These are phyloP conservation scores for Fomes fomentarius DNA, from an alignment of 1,284 basidiomycete species.

Conservation along the genomic window DNA sequence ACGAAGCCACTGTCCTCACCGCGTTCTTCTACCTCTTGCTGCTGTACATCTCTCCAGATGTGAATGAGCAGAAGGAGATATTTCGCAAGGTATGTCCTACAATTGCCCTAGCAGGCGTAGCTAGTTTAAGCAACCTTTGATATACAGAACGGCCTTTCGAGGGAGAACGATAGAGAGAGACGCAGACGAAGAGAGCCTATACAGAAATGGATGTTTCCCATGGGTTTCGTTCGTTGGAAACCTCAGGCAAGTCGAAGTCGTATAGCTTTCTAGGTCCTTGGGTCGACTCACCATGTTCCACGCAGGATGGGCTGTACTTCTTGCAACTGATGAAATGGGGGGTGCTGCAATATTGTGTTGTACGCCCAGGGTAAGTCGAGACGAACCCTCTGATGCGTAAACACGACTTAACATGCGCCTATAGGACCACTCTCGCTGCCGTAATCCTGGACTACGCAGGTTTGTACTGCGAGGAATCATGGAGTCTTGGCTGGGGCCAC, in stretches of 20 bases:
- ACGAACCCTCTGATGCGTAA: neutral
- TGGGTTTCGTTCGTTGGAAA: slow-evolving; percentile 65
- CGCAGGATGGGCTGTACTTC: slow-evolving; percentile 69
- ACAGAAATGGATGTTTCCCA: slow-evolving; percentile 73
- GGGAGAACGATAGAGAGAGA: slow-evolving; percentile 50
- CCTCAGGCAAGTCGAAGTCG: slow-evolving; percentile 45
- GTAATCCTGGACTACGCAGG: slow-evolving; percentile 68
- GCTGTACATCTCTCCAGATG: slow-evolving; percentile 68
- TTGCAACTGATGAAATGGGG: slow-evolving; percentile 82
- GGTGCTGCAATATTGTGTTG: slow-evolving; percentile 79
- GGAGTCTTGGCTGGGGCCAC: slow-evolving; percentile 72
- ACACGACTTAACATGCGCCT: neutral
- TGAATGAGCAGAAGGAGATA: slow-evolving; percentile 63
- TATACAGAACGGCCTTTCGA: slow-evolving; percentile 49
- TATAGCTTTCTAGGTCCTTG: no score
- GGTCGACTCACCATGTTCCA: neutral
- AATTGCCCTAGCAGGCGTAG: neutral
- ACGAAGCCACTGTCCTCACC: slow-evolving; percentile 73
- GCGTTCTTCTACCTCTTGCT: slow-evolving; percentile 81
- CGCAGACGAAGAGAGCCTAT: slow-evolving; percentile 47
- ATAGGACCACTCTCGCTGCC: slow-evolving; percentile 64
- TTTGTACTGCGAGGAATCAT: slow-evolving; percentile 74
- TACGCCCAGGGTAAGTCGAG: slow-evolving; percentile 54
- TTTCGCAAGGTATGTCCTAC: slow-evolving; percentile 47
- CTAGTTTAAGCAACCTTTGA: neutral